phyloP scores from a whole-genome alignment of 208 protist species.

The Leishmania braziliensis region DNA sequence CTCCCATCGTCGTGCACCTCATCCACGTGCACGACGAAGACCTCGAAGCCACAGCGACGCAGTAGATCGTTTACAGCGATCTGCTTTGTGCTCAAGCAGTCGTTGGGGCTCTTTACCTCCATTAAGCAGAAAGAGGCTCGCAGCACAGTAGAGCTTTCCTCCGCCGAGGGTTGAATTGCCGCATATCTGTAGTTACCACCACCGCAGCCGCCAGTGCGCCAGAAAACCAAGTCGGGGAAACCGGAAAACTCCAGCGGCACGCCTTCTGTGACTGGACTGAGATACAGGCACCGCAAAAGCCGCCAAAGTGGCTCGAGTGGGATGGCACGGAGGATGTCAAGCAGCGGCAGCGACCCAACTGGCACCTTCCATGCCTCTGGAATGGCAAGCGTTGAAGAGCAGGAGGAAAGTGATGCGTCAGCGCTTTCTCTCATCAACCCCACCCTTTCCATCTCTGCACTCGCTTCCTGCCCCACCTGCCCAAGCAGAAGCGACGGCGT shows the following conservation, averaged over 20 bases:
- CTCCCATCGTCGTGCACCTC: slow-evolving; percentile 53
- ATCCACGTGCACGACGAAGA: slow-evolving; percentile 91
- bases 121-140: slow-evolving; percentile 52
- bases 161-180: neutral
- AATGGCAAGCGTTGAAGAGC: neutral
- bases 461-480: neutral
- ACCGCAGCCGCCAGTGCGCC: slow-evolving; percentile 24
- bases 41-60: slow-evolving; percentile 68
- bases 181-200: neutral
- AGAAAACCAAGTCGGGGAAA: slow-evolving; percentile 83
- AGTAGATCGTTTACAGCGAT: slow-evolving; percentile 69
- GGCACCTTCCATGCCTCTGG: slow-evolving; percentile 40
- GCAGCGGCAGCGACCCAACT: slow-evolving; percentile 53
- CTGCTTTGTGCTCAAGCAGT: slow-evolving; percentile 72
- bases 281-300: slow-evolving; percentile 62
- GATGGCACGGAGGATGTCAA: slow-evolving; percentile 55
- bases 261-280: slow-evolving; percentile 53
- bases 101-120: slow-evolving; percentile 82
- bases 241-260: slow-evolving; percentile 60
- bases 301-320: slow-evolving; percentile 51
- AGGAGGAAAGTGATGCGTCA: neutral
- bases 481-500: neutral
- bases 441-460: neutral
- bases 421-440: neutral
- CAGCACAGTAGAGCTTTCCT: neutral